Conservation (phyloP, 495 filamentous ascomycete species). For the Penicillium robsamsonii region DNA sequence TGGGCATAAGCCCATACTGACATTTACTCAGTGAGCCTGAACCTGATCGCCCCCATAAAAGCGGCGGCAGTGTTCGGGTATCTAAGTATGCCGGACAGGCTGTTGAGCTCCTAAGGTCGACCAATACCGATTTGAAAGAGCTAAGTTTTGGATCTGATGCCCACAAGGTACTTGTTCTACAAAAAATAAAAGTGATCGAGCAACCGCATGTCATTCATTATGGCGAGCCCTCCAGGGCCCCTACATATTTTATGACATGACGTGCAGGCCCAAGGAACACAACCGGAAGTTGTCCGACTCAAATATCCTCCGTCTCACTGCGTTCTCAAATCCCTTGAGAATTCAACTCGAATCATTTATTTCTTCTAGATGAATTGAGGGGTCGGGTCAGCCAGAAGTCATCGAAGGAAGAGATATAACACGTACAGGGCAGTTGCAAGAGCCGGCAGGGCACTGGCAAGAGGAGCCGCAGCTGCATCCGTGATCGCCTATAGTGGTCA, state of each 20-base stretch:
- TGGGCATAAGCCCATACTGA: too few species aligned
- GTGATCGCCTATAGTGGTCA: conserved; percentile 40
- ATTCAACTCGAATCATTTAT: conserved; percentile 19
- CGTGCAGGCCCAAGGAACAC: background rate
- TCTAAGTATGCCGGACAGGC: conserved; percentile 3
- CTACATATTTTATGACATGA: conserved; percentile 1
- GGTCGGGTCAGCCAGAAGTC: conserved; percentile 14
- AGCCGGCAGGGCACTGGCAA: conserved; percentile 48
- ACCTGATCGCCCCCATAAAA: too few species aligned
- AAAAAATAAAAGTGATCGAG: conserved; percentile 24
- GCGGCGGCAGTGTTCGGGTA: too few species aligned
- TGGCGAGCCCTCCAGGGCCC: background rate
- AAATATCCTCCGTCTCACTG: conserved; percentile 2
- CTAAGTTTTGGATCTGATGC: conserved; percentile 22
- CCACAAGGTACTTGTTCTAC: conserved; percentile 28
- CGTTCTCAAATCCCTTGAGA: background rate
- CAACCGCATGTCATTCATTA: conserved; percentile 15
- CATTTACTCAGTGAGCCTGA: too few species aligned
- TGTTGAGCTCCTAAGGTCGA: conserved; percentile 13
- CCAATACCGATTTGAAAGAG: conserved; percentile 13
- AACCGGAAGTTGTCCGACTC: background rate
- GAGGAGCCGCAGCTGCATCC: conserved; percentile 46
- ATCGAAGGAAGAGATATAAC: background rate
- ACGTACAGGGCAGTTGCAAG: conserved; percentile 47
- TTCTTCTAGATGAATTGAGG: conserved; percentile 20